These are phyloP conservation scores for Capronia epimyces DNA, from an alignment of 2,329 filamentous ascomycete genomes.

Conservation along the genomic window DNA sequence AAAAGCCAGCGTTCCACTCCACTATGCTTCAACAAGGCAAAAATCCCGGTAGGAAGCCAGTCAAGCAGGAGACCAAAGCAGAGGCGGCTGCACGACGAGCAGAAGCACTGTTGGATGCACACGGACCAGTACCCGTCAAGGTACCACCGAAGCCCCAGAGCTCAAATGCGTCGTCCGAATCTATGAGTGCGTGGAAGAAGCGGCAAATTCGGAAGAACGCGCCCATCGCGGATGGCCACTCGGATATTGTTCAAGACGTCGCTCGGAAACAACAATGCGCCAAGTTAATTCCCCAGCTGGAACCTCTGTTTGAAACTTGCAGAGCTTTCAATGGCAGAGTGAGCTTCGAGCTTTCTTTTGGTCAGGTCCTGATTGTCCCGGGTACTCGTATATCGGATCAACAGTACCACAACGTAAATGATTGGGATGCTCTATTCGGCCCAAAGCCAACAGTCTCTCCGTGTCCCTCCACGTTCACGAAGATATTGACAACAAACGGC, in stretches of 20 bases:
- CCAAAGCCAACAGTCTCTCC: background rate
- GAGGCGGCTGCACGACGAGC: slow-evolving; percentile 8
- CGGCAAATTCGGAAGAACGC: slow-evolving; percentile 16
- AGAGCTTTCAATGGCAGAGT: slow-evolving; percentile 34
- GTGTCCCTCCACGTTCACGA: slow-evolving; percentile 34
- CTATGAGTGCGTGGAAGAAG: slow-evolving; percentile 20
- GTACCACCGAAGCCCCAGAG: background rate
- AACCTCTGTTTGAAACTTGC: slow-evolving; percentile 33
- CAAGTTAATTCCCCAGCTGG: slow-evolving; percentile 31
- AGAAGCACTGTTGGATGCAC: slow-evolving; percentile 14
- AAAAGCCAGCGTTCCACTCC: slow-evolving; percentile 10
- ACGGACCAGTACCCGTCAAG: slow-evolving; percentile 9
- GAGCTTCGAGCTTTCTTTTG: slow-evolving; percentile 36
- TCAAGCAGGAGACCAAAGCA: slow-evolving; percentile 17
- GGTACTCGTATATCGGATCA: slow-evolving; percentile 15
- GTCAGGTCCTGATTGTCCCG: slow-evolving; percentile 33
- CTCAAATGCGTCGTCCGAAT: background rate
- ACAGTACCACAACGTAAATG: slow-evolving; percentile 18
- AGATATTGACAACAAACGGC: slow-evolving; percentile 38
- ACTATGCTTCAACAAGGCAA: slow-evolving; percentile 22
- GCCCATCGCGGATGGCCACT: slow-evolving; percentile 13
- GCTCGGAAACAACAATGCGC: slow-evolving; percentile 19
- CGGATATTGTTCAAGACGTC: slow-evolving; percentile 6
- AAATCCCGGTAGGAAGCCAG: slow-evolving; percentile 22
- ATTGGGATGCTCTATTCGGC: slow-evolving; percentile 35